A percentile compares a stretch with the other conserved stretches of the same genome.
Conservation (phyloP, 768 basidiomycete species). For the Gautieria morchelliformis region DNA sequence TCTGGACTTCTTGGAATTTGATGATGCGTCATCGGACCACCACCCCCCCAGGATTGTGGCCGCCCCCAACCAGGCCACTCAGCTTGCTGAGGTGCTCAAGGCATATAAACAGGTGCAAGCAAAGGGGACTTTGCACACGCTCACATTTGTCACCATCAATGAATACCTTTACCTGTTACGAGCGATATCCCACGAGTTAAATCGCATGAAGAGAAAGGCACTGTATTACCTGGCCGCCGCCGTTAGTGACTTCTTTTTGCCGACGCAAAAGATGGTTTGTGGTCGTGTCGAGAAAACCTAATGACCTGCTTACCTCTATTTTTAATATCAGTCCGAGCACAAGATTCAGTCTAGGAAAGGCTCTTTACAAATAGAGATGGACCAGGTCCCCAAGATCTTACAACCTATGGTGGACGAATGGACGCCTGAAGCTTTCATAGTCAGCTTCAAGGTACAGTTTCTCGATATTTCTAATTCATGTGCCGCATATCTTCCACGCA, state of each 20-base stretch:
- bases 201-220: constrained; percentile 53
- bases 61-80: constrained; percentile 48
- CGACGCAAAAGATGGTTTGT: constrained; percentile 79
- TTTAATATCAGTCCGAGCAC: constrained; percentile 68
- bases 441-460: constrained; percentile 83
- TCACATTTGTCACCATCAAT: constrained; percentile 90
- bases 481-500: neutral
- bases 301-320: neutral
- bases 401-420: constrained; percentile 92
- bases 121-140: constrained; percentile 65
- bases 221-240: constrained; percentile 98
- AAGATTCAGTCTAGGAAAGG: constrained; percentile 98
- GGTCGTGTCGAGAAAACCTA: neutral
- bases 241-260: constrained; percentile 96
- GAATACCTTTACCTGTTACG: constrained; percentile 92
- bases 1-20: constrained; percentile 83
- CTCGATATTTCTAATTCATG: constrained; percentile 3
- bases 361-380: constrained; percentile 92
- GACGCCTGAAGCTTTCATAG: constrained; percentile 82
- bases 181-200: constrained; percentile 72
- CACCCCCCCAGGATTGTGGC: constrained; percentile 49
- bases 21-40: constrained; percentile 16
- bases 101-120: constrained; percentile 75
- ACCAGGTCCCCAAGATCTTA: constrained; percentile 94
- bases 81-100: constrained; percentile 63